Conservation (phyloP, 75 land plant species). For the Selaginella tamariscina region DNA sequence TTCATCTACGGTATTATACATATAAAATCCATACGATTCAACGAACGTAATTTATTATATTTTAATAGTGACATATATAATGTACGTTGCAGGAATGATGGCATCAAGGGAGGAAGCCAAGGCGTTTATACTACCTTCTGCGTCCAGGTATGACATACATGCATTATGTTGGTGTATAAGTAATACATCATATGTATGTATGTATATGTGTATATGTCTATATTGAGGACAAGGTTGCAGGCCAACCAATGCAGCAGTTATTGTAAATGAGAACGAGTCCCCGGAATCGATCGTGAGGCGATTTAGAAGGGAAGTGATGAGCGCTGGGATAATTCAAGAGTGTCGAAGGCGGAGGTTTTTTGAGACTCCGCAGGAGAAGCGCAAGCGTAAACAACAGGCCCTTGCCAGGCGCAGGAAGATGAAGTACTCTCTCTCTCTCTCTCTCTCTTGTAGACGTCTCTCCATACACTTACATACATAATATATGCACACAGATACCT, state of each 20-base stretch:
- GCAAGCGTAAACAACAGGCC: constrained; percentile 35
- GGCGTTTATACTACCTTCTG: not conserved
- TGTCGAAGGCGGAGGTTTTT: constrained; percentile 38
- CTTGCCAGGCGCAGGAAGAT: constrained; percentile 17
- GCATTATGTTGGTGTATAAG: too few species aligned
- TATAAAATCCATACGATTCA: too few species aligned
- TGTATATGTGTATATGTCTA: too few species aligned
- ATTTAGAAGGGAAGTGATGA: constrained; percentile 39
- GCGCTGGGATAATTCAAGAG: constrained; percentile 42
- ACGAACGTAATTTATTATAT: too few species aligned
- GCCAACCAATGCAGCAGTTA: not conserved
- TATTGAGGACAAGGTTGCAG: not conserved
- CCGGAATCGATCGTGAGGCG: constrained; percentile 37
- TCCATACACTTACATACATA: not conserved
- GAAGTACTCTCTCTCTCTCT: not conserved
- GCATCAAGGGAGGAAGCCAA: not conserved
- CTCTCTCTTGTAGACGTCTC: not conserved
- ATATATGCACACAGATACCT: not conserved
- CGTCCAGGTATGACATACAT: too few species aligned
- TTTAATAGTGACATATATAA: too few species aligned
- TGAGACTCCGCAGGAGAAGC: constrained; percentile 38
- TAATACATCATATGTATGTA: too few species aligned
- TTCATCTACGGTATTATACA: too few species aligned
- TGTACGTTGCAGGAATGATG: not conserved
- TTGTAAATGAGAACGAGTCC: constrained; percentile 44